Base-by-base conservation (phyloP, 441 rosid genomes). In the Biscutella laevigata region DNA sequence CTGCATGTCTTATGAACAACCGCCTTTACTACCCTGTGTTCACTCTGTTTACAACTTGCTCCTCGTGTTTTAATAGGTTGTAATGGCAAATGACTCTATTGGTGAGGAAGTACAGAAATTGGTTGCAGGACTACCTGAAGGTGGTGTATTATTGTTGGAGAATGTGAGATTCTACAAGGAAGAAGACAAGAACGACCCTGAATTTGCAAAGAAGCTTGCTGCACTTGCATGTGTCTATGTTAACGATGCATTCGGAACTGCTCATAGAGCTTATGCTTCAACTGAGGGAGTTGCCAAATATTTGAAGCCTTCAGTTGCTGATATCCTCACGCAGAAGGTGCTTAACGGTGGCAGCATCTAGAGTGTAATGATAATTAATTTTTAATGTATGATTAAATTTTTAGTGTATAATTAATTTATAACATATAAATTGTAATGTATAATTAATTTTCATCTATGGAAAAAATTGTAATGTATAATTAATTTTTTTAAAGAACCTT, bases 211-310 rank as follows among this genome's bases (percentile, higher is more conserved):
- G 83, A 85, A 91, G 81, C 91, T 91, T 29, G 96, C 98, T 54
- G 63, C 89, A 6, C 83, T 88, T 3, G 96, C 91, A 0, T 95
- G 85, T 62, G 57, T 91, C 14, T 91, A 85, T 43, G 98, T 88
- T 5, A 91, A 91, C 40, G 98, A 91, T 69, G 98, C 98, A 1
- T 91, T 91, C 3, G 98, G 96, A 35, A 82, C 86, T 40, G 98
- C 98, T 40, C 98, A 91, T 24, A 76, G 96, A 68, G 95, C 98
- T 15, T 95, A 87, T 77, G 98, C 98, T 69, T 91, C 98, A 29
- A 88, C 98, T 0, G 96, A 88, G 56, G 98, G 98, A 10, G 96
- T 79, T 12, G 76, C 98, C n/a, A 92, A 88, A 25, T 86, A 40
- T 71, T 69, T 88, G 78, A 91, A 88, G 71, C 98, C 95, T 43